Conservation (phyloP, 2,329 filamentous ascomycete genomes). For the Penicillium carneum region DNA sequence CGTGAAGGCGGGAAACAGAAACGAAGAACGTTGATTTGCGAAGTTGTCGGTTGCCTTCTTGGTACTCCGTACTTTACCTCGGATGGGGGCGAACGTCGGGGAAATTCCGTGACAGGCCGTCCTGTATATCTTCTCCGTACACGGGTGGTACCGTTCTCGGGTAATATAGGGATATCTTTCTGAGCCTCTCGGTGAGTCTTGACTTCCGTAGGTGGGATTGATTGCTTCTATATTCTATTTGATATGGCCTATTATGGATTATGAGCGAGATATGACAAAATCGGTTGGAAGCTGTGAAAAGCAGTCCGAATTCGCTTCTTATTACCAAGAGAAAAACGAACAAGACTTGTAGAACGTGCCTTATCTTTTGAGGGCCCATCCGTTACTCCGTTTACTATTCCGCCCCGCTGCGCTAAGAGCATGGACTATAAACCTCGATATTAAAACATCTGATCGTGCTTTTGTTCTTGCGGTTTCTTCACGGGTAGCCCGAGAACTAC, state of each 20-base stretch:
- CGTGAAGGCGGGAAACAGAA: neutral
- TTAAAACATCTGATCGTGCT: constrained; percentile 1
- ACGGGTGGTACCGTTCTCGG: constrained; percentile 25
- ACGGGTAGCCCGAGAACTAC: neutral
- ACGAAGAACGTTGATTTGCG: constrained; percentile 10
- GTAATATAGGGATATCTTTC: constrained; percentile 32
- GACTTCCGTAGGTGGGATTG: neutral
- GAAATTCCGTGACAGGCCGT: constrained; percentile 18
- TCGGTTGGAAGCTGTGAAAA: too few species aligned
- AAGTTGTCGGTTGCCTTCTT: constrained; percentile 8
- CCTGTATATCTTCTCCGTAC: constrained; percentile 12
- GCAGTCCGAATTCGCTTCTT: neutral
- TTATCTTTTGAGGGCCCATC: constrained; percentile 24
- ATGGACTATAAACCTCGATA: constrained; percentile 16
- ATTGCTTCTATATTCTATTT: neutral
- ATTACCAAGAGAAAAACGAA: neutral
- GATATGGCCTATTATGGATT: neutral
- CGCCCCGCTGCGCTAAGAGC: constrained; percentile 13
- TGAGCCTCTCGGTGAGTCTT: constrained; percentile 29
- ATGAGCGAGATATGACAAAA: neutral
- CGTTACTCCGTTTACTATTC: constrained; percentile 8
- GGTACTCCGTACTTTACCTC: neutral
- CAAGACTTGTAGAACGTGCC: constrained; percentile 25
- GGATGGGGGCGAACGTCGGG: constrained; percentile 12
- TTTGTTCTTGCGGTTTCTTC: neutral